Evolutionary conservation across 371 early-diverging fungal species (phyloP).

Genomic region (Lichtheimia hyalospora): DNA sequence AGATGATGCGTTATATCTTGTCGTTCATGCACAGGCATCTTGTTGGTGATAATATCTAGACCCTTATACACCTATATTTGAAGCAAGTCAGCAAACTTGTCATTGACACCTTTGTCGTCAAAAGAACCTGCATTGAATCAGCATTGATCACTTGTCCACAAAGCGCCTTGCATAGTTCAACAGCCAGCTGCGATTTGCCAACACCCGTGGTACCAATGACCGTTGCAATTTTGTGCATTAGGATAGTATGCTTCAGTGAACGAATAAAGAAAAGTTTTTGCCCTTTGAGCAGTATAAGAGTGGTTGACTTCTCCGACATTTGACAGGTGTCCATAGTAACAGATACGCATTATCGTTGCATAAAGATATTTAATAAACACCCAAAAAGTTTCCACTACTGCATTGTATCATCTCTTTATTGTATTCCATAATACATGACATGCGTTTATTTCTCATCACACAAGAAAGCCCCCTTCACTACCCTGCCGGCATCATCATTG

Average conservation of each 20-base stretch:
- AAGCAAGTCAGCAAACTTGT: background rate
- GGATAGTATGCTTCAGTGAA: background rate
- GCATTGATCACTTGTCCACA: conserved; percentile 94
- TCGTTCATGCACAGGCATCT: conserved; percentile 76
- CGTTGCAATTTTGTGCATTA: conserved; percentile 36
- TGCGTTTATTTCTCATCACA: too few relatives aligned
- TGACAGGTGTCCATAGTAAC: too few relatives aligned
- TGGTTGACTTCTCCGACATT: too few relatives aligned
- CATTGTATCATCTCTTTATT: too few relatives aligned
- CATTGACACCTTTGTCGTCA: background rate
- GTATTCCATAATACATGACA: too few relatives aligned
- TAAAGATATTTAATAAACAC: too few relatives aligned
- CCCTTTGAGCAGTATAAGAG: background rate
- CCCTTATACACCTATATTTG: conserved; percentile 80
- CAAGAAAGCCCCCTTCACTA: too few relatives aligned
- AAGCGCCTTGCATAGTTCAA: conserved; percentile 80
- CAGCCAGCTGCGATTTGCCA: conserved; percentile 89
- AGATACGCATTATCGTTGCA: too few relatives aligned
- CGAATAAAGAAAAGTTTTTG: background rate
- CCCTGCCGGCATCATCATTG: too few relatives aligned
- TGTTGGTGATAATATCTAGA: conserved; percentile 91
- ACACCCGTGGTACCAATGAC: conserved; percentile 91
- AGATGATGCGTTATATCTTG: conserved; percentile 82
- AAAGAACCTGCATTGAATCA: conserved; percentile 88
- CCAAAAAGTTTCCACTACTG: too few relatives aligned